Conservation (phyloP, 352 stramenopile species). For the Globisporangium mamillatum region DNA sequence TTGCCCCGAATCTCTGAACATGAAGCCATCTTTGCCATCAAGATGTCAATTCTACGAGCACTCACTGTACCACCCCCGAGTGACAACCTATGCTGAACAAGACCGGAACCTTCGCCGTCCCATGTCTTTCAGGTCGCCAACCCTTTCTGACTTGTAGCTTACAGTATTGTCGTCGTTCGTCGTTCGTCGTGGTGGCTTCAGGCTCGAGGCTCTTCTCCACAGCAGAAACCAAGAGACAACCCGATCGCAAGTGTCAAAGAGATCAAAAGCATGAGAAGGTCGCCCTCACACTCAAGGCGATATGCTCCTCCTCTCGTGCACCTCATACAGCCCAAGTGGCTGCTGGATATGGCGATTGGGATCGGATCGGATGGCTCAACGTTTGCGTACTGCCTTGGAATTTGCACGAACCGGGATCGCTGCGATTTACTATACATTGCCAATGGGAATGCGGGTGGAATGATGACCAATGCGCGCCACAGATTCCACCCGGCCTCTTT, state of each 20-base stretch:
- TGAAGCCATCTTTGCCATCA: background rate
- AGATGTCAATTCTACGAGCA: background rate
- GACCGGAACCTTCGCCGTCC: background rate
- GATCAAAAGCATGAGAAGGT: background rate
- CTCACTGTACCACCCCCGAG: background rate
- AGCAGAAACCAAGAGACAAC: background rate
- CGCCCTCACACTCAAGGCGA: background rate
- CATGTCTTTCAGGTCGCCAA: background rate
- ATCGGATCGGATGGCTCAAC: too few species aligned
- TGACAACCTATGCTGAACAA: background rate
- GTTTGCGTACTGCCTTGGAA: too few species aligned
- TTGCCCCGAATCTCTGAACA: background rate
- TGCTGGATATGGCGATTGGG: too few species aligned
- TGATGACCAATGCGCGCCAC: background rate
- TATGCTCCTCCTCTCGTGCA: background rate
- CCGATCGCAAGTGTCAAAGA: background rate
- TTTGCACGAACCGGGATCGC: too few species aligned
- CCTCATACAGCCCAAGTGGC: too few species aligned
- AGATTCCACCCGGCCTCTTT: too few species aligned
- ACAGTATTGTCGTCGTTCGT: too few species aligned
- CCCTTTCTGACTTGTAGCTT: too few species aligned
- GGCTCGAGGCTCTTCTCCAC: background rate
- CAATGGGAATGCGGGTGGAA: background rate
- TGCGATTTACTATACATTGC: background rate
- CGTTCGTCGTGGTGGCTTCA: too few species aligned